Conservation (phyloP, 495 filamentous ascomycete genomes). For the Chaetomium fimeti region DNA sequence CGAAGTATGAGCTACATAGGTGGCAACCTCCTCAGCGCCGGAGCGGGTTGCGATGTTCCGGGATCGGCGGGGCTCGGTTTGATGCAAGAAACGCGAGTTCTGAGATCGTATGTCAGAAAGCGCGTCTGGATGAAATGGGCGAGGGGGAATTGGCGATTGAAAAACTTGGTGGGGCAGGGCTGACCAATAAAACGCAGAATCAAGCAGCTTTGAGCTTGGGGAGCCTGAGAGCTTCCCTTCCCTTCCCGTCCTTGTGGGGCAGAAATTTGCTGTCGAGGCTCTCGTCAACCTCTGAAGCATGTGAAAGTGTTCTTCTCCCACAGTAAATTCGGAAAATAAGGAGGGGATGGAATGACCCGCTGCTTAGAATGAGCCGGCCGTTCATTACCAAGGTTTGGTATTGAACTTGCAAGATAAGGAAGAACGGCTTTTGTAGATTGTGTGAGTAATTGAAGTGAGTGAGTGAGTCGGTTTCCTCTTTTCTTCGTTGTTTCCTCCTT, state of each 20-base stretch:
- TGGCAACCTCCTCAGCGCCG: neutral
- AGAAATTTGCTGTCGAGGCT: conserved; percentile 18
- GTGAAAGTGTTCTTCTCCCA: neutral
- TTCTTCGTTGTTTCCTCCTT: no score
- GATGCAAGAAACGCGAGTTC: conserved; percentile 4
- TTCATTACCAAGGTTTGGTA: neutral
- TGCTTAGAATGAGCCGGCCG: neutral
- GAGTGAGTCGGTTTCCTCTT: no score
- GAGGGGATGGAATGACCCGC: neutral
- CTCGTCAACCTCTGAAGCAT: neutral
- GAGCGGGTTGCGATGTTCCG: neutral
- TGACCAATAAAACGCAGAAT: conserved; percentile 1
- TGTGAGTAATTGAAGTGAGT: neutral
- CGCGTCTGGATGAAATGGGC: conserved; percentile 12
- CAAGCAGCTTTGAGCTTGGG: neutral
- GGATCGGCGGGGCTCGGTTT: neutral
- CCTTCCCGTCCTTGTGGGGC: neutral
- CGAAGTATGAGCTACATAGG: neutral
- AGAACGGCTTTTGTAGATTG: neutral
- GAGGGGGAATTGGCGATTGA: neutral
- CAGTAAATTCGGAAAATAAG: neutral
- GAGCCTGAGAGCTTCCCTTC: neutral
- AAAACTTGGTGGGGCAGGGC: neutral
- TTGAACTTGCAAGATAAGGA: neutral
- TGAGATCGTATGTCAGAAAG: neutral